Evolutionary conservation across 2,329 filamentous ascomycete genomes (phyloP).

Genomic region (Cladosporium phlei): DNA sequence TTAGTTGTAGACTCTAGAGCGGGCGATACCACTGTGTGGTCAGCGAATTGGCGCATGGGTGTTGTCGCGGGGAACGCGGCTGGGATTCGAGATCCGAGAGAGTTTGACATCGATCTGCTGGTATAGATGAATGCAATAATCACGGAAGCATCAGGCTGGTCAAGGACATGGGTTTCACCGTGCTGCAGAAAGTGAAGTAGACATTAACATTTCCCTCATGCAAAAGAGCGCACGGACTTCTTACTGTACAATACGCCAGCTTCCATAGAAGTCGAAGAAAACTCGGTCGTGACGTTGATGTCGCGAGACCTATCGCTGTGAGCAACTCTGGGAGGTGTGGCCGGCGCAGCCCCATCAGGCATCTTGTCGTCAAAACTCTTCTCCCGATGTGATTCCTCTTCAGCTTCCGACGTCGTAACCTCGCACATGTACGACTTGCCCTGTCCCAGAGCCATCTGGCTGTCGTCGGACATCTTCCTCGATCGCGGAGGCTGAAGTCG

Average conservation of each 20-base stretch:
- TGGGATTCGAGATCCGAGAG: no score
- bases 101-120: no score
- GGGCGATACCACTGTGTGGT: no score
- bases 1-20: no score
- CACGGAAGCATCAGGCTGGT: no score
- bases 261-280: not conserved
- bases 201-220: no score
- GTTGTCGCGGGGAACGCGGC: no score
- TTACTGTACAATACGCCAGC: not conserved
- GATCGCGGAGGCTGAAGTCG: not conserved
- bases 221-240: constrained; percentile 1
- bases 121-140: no score
- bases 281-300: not conserved
- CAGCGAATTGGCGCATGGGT: no score
- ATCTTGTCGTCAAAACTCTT: not conserved
- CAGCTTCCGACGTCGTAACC: not conserved
- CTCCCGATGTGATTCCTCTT: not conserved
- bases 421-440: not conserved
- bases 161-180: no score
- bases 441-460: not conserved
- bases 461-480: not conserved
- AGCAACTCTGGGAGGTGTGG: not conserved
- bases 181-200: no score
- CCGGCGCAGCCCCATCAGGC: not conserved
- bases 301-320: not conserved